Evolutionary conservation across 345 rosid genomes (phyloP).

Genomic region (Conringia planisiliqua): DNA sequence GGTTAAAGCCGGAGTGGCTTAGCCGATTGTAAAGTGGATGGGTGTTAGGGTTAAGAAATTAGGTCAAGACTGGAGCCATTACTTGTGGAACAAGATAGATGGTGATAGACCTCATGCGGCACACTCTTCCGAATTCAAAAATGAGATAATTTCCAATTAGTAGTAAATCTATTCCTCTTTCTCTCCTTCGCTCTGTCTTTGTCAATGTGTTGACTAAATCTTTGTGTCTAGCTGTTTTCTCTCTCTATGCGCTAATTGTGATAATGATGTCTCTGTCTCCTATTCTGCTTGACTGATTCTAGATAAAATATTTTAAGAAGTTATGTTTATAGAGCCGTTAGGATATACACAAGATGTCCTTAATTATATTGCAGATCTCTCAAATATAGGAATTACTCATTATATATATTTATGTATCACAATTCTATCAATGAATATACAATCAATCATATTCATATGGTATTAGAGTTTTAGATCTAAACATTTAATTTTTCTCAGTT

Average conservation of each 20-base stretch:
- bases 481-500: no score
- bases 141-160: not conserved
- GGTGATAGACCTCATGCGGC: not conserved
- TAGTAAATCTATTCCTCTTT: not conserved
- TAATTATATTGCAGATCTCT: no score
- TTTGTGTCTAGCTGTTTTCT: not conserved
- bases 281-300: not conserved
- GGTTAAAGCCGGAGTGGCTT: not conserved
- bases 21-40: not conserved
- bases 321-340: not conserved
- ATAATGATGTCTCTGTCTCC: not conserved
- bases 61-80: not conserved
- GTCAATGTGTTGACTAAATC: not conserved
- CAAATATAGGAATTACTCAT: no score
- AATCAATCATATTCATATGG: no score
- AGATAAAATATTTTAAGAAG: not conserved
- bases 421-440: no score
- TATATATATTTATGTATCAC: no score
- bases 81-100: not conserved
- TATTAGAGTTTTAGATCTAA: no score
- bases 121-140: not conserved
- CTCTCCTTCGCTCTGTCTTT: not conserved
- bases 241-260: not conserved
- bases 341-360: no score
- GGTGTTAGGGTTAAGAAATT: not conserved